Conservation (phyloP, 306 rosid genomes). For the Glycyrrhiza uralensis region DNA sequence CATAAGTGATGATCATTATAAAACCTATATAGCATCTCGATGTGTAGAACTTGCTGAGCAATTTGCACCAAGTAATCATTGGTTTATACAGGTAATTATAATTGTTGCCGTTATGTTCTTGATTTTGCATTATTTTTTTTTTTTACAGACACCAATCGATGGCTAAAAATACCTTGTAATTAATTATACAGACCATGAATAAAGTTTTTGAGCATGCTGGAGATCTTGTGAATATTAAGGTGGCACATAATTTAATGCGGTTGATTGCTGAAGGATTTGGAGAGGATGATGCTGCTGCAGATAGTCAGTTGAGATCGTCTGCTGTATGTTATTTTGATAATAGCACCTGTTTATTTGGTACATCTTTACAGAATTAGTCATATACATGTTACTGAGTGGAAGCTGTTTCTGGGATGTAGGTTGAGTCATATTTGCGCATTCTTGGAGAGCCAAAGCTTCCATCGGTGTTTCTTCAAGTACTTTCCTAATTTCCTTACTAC, state of each 20-base stretch:
- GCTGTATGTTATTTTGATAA: slow-evolving; percentile 65
- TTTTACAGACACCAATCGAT: background rate
- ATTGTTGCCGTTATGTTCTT: slow-evolving; percentile 8
- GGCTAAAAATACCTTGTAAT: slow-evolving; percentile 6
- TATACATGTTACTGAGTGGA: slow-evolving; percentile 1
- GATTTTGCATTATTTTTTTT: background rate
- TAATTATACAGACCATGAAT: slow-evolving; percentile 79
- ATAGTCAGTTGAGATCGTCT: slow-evolving; percentile 89
- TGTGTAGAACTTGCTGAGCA: slow-evolving; percentile 97
- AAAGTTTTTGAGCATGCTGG: slow-evolving; percentile 99
- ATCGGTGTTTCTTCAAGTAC: slow-evolving; percentile 87
- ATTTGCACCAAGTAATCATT: slow-evolving; percentile 94
- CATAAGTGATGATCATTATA: slow-evolving; percentile 84
- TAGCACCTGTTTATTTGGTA: slow-evolving; percentile 19
- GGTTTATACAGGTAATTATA: slow-evolving; percentile 91
- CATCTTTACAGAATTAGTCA: background rate
- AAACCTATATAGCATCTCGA: slow-evolving; percentile 91
- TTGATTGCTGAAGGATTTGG: slow-evolving; percentile 99
- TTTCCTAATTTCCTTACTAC: background rate
- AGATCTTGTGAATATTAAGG: slow-evolving; percentile 92
- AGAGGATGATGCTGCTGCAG: slow-evolving; percentile 78
- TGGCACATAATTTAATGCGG: slow-evolving; percentile 97
- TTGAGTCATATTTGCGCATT: slow-evolving; percentile 79
- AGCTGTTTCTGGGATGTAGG: slow-evolving; percentile 49
- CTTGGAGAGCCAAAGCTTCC: slow-evolving; percentile 93